These are phyloP conservation scores for Paramecium caudatum DNA, from an alignment of 73 alveolate species.

Conservation along the genomic window DNA sequence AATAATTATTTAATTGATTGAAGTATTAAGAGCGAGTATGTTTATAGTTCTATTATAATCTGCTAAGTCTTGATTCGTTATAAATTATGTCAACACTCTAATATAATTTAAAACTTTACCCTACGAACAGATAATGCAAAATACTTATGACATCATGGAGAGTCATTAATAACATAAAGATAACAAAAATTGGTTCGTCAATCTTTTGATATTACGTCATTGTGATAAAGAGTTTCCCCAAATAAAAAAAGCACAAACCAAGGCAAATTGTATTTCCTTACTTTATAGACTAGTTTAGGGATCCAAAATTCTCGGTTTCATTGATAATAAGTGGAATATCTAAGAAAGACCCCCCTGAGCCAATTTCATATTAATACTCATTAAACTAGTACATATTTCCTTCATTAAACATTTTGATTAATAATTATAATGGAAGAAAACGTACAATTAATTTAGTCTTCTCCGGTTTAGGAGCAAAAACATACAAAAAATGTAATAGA, in stretches of 20 bases:
- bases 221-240: background rate
- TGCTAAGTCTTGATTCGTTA: background rate
- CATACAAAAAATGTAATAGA: background rate
- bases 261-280: background rate
- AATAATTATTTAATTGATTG: background rate
- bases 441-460: background rate
- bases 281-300: too few relatives aligned
- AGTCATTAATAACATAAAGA: background rate
- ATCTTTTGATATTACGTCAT: background rate
- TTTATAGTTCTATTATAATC: background rate
- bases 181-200: background rate
- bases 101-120: background rate
- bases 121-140: background rate
- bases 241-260: background rate
- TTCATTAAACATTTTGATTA: conserved; percentile 9
- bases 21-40: background rate
- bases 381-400: background rate
- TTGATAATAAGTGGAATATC: background rate
- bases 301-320: too few relatives aligned
- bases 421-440: conserved; percentile 6
- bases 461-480: background rate
- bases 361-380: background rate
- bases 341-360: background rate
- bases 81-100: conserved; percentile 7
- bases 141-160: background rate